Evolutionary conservation across 768 basidiomycete species (phyloP), one percentile per base, ranked within the genome.

Genomic region (Russula olivacea): DNA sequence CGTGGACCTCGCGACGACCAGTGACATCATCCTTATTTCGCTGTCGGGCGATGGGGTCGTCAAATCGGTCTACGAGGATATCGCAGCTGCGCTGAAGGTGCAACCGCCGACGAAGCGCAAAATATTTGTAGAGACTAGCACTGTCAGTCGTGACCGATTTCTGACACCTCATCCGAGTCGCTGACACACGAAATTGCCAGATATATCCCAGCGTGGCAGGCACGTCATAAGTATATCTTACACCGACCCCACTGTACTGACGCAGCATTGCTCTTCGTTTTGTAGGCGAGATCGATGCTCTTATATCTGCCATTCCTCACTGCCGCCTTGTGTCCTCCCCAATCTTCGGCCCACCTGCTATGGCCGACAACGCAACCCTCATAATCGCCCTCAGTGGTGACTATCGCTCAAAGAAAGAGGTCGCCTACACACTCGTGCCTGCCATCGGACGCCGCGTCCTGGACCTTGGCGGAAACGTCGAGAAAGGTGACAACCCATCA

Each of bases 111-210:
- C 77, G 8, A 78, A 75, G 70, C 73, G 77, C 67, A 93, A 86
- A 72, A 88, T 91, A 51, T 92, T 94, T 66, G 86, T 93, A 36
- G 92, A 95, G 68, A 91, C 88, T 14, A 86, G 85, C 74, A 95
- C 92, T 3, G 89, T 91, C 59, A 61, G 84, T 75, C 2, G 19
- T 45, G 19, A 45, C 43, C n/a, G 36, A 41, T 54, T 8, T 60
- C 68, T 61, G 19, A 30, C 30, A 10, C 4, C 17, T 17, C 30
- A 49, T 41, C n/a, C 36, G 36, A 36, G n/a, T 11, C n/a, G 43
- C 43, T 64, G 38, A 71, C 57, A 43, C 23, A n/a, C 47, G 9
- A 23, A 15, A 59, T 45, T 34, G 49, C 45, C 67, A 85, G 82
- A 80, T 84, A 51, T 84, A 84, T 63, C 84, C 84, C 30, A 68